Conservation (phyloP, 257 asterid species). For the Verbena officinalis region DNA sequence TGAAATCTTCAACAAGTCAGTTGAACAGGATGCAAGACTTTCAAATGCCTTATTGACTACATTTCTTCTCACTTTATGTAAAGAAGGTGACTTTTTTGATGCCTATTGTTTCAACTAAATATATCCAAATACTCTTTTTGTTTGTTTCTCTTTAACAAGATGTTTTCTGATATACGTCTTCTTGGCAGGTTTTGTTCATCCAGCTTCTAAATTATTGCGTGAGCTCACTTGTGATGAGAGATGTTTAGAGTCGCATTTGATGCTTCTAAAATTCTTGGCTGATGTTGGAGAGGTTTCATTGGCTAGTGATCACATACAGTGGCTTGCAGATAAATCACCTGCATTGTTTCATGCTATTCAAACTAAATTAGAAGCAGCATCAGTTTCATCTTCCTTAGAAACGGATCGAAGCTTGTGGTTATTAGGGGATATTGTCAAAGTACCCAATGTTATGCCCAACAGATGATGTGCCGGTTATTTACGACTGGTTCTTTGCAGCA, state of each 20-base stretch:
- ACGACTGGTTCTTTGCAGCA: too few species aligned
- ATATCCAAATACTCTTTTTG: neutral
- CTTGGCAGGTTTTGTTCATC: slow-evolving; percentile 53
- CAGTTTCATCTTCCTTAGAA: slow-evolving; percentile 45
- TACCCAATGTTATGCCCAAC: neutral
- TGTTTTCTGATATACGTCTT: slow-evolving; percentile 13
- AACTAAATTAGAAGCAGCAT: slow-evolving; percentile 42
- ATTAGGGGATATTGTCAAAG: slow-evolving; percentile 19
- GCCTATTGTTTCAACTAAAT: neutral
- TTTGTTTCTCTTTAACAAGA: neutral
- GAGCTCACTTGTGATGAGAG: slow-evolving; percentile 31
- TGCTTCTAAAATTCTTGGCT: slow-evolving; percentile 51
- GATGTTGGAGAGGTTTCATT: slow-evolving; percentile 49
- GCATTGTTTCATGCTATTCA: slow-evolving; percentile 42
- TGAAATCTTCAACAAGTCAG: slow-evolving; percentile 48
- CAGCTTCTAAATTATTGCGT: slow-evolving; percentile 54
- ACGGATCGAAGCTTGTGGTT: slow-evolving; percentile 37
- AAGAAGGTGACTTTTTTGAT: slow-evolving; percentile 77
- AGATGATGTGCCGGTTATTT: too few species aligned
- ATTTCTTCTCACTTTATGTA: slow-evolving; percentile 59
- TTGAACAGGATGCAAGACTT: slow-evolving; percentile 51
- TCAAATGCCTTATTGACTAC: slow-evolving; percentile 42
- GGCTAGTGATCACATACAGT: slow-evolving; percentile 55
- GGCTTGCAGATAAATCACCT: slow-evolving; percentile 55
- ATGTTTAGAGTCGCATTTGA: slow-evolving; percentile 50